Evolutionary conservation across 345 rosid species (phyloP).

Genomic region (Garcia nutans): DNA sequence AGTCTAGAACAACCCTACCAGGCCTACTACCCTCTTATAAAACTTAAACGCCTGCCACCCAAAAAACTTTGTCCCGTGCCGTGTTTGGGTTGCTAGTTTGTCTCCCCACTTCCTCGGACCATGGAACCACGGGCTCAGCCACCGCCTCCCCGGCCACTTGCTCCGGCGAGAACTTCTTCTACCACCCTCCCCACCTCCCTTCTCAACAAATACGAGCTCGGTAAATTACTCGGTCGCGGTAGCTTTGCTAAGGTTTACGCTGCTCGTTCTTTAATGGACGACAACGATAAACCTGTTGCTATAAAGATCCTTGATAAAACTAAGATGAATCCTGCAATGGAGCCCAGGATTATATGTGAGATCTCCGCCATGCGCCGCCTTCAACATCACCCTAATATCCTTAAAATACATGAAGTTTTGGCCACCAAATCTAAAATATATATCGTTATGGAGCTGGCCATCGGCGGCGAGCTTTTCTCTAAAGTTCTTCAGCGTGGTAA

Average conservation of each 20-base stretch:
- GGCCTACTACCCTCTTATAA: neutral
- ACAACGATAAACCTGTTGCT: conserved; percentile 41
- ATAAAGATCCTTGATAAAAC: conserved; percentile 69
- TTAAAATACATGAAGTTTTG: conserved; percentile 82
- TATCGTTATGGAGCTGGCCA: conserved; percentile 75
- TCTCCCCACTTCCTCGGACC: neutral
- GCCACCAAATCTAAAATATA: conserved; percentile 77
- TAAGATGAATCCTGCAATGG: conserved; percentile 49
- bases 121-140: conserved; percentile 23
- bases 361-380: conserved; percentile 82
- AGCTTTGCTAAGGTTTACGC: conserved; percentile 67
- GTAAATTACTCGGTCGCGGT: conserved; percentile 64
- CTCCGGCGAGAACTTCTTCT: conserved; percentile 18
- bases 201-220: conserved; percentile 64
- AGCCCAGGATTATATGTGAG: conserved; percentile 60
- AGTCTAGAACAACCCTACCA: neutral
- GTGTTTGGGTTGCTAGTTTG: neutral
- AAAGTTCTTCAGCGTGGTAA: conserved; percentile 47
- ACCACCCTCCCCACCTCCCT: conserved; percentile 31
- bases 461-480: conserved; percentile 69
- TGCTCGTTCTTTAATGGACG: conserved; percentile 50
- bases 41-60: neutral
- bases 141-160: conserved; percentile 10
- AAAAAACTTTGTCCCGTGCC: neutral
- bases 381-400: conserved; percentile 70